These are phyloP conservation scores for Vitis riparia DNA, from an alignment of 164 flowering plant genomes.

Conservation along the genomic window DNA sequence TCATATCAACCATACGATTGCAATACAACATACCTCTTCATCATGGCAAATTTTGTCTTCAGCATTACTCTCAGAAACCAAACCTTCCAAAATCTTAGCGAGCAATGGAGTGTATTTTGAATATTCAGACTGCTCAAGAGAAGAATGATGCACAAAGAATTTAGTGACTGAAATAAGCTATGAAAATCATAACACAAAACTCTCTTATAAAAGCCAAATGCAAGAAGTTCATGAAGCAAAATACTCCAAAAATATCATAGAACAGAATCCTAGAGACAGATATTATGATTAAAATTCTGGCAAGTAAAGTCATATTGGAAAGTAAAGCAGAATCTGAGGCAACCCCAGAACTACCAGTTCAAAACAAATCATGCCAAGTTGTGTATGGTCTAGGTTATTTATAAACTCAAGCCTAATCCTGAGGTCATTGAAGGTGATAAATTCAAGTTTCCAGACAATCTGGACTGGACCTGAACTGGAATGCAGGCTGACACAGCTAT, in stretches of 20 bases:
- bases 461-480: too few relatives aligned
- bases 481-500: too few relatives aligned
- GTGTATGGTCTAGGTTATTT: too few relatives aligned
- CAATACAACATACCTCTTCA: slow-evolving; percentile 51
- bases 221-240: background rate
- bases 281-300: background rate
- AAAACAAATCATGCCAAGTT: background rate
- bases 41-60: slow-evolving; percentile 58
- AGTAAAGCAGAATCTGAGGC: background rate
- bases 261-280: background rate
- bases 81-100: slow-evolving; percentile 74
- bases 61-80: slow-evolving; percentile 50
- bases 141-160: background rate
- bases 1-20: background rate
- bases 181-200: background rate
- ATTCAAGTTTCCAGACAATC: too few relatives aligned
- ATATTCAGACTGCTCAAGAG: slow-evolving; percentile 73
- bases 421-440: too few relatives aligned
- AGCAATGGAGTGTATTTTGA: slow-evolving; percentile 86
- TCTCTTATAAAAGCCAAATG: background rate
- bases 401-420: too few relatives aligned
- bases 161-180: background rate
- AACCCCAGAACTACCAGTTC: background rate
- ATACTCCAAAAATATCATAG: background rate
- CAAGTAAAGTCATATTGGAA: background rate